Percentiles rank a stretch among this genome's conserved stretches.
These are phyloP conservation scores for Fusarium neocosmosporiellum DNA, from an alignment of 2,329 filamentous ascomycete genomes.

Conservation along the genomic window DNA sequence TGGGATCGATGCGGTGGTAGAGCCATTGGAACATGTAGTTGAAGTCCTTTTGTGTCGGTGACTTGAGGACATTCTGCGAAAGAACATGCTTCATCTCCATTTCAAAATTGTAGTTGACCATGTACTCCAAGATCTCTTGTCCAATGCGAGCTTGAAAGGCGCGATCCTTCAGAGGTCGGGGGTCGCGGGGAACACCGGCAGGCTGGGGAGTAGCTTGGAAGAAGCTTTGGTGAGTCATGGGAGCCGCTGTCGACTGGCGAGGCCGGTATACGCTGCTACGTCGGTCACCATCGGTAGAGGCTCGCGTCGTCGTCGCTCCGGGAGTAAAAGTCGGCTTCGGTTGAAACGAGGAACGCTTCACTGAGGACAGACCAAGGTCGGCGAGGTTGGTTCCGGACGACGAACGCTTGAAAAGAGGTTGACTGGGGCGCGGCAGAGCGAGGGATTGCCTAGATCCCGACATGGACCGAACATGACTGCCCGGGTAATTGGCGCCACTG, in stretches of 20 bases:
- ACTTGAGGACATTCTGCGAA: slow-evolving; percentile 91
- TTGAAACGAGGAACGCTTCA: slow-evolving; percentile 83
- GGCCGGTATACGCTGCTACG: slow-evolving; percentile 85
- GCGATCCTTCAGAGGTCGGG: slow-evolving; percentile 85
- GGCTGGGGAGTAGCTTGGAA: slow-evolving; percentile 88
- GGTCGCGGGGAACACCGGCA: slow-evolving; percentile 86
- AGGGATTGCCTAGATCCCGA: slow-evolving; percentile 89
- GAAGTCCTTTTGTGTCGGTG: slow-evolving; percentile 98
- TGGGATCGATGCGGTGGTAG: slow-evolving; percentile 94
- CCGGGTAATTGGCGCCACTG: slow-evolving; percentile 72
- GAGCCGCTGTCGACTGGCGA: slow-evolving; percentile 74
- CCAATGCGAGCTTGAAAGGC: slow-evolving; percentile 84
- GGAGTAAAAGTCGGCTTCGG: slow-evolving; percentile 75
- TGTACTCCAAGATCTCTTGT: slow-evolving; percentile 90
- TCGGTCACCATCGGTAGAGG: slow-evolving; percentile 64
- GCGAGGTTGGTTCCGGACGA: slow-evolving; percentile 85
- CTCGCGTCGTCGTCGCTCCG: slow-evolving; percentile 55
- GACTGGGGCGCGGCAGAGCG: slow-evolving; percentile 82
- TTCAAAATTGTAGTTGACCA: slow-evolving; percentile 94
- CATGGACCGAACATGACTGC: slow-evolving; percentile 81
- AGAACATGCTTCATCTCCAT: slow-evolving; percentile 96
- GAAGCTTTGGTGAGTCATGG: slow-evolving; percentile 88
- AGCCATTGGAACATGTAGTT: slow-evolving; percentile 98
- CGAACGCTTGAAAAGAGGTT: slow-evolving; percentile 86
- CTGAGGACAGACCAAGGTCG: slow-evolving; percentile 84